These are phyloP conservation scores for Myriosclerotinia scirpicola DNA, from an alignment of 2,329 filamentous ascomycete genomes.

Conservation along the genomic window DNA sequence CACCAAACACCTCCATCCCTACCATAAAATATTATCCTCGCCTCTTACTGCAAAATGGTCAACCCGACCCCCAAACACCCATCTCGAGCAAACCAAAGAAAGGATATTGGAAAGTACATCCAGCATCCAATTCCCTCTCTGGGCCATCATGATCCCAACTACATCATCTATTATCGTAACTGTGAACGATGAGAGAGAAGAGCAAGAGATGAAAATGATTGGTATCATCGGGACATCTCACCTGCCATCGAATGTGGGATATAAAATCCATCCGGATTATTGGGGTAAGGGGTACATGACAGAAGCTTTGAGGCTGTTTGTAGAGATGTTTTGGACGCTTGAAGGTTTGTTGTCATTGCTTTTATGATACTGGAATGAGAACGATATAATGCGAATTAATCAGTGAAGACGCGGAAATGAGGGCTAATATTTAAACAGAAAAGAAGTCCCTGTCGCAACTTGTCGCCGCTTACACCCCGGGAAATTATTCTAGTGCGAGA, in stretches of 20 bases:
- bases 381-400: no score
- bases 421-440: neutral
- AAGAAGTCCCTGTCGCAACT: neutral
- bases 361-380: neutral
- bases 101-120: neutral
- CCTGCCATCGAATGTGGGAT: constrained; percentile 26
- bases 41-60: constrained; percentile 9
- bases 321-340: constrained; percentile 20
- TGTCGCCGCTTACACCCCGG: constrained; percentile 25
- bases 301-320: constrained; percentile 27
- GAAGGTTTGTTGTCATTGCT: constrained; percentile 1
- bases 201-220: constrained; percentile 4
- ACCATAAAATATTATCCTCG: constrained; percentile 2
- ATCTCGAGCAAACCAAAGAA: constrained; percentile 2
- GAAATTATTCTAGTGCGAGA: constrained; percentile 30
- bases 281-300: constrained; percentile 30
- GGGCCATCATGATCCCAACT: constrained; percentile 3
- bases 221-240: constrained; percentile 13
- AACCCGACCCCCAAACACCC: neutral
- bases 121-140: neutral
- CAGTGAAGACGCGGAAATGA: neutral
- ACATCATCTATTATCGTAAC: neutral
- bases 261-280: constrained; percentile 27
- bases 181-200: neutral
- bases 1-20: neutral